Evolutionary conservation across 129 eudicot species (phyloP), one percentile per base, ranked within the genome.

Genomic region (Flaveria brownii): DNA sequence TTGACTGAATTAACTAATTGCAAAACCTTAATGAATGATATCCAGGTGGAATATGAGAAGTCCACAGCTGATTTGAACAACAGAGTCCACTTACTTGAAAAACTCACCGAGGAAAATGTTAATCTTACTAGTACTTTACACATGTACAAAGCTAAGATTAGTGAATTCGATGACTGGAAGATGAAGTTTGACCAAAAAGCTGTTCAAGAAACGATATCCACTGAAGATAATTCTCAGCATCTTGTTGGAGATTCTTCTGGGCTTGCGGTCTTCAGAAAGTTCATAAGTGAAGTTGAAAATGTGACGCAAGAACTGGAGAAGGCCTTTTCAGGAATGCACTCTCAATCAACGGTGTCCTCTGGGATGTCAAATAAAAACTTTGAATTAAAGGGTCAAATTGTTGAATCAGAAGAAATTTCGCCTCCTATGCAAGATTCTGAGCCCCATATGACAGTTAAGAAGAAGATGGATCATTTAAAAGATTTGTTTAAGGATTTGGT

Each of bases 291-390:
- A 76, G 90, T 88, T 36, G 86, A 52, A 60, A 47, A 49, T 18
- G 65, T 75, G 36, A 36, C 85, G 64, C 79, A 74, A 76, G 79
- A 77, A 54, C 92, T 90, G 77, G 92, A 85, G 78, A 86, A 80
- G 66, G 82, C 84, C 55, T 28, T 85, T 51, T 90, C 84, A 66
- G 82, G 68, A n/a, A 80, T 87, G 92, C 87, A 90, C 68, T 45
- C 14, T 45, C 50, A 45, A 45, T 45, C 50, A 45, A 11, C 0
- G 13, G 8, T 10, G 14, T 72, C 84, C 50, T 76, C 90, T 72
- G 88, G 82, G 43, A 83, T 87, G 51, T 87, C 90, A 56, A 87
- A 80, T 79, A 90, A 82, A 74, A 88, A 87, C 71, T 90, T 87
- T 80, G 96, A 90, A 82, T 82, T 86, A 54, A 85, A 90, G 81